phyloP scores from a whole-genome alignment of 108 stramenopile genomes.

The Pseudonitzschia multiseries region DNA sequence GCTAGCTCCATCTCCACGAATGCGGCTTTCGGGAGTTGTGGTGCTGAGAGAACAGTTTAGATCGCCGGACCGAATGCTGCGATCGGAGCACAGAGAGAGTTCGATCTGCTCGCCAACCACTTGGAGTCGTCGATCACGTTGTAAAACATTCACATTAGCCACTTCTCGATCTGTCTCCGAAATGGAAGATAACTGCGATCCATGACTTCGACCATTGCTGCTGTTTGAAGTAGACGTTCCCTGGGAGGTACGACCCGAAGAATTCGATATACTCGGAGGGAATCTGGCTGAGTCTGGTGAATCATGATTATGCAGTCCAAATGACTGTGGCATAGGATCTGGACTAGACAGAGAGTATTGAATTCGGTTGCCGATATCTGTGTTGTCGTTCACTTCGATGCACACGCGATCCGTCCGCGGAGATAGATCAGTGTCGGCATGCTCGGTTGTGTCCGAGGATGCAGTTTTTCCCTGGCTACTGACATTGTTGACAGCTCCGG shows the following conservation, averaged over 20 bases:
- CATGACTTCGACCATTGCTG: constrained; percentile 16
- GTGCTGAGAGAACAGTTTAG: background rate
- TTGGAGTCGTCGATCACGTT: constrained; percentile 8
- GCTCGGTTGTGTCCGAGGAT: background rate
- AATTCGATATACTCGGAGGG: constrained; percentile 25
- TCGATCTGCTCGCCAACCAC: constrained; percentile 4
- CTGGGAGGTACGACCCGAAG: constrained; percentile 33
- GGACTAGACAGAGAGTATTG: constrained; percentile 14
- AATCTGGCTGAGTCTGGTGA: constrained; percentile 34
- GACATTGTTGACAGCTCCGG: background rate
- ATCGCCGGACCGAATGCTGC: background rate
- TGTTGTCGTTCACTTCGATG: constrained; percentile 5
- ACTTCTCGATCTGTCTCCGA: constrained; percentile 48
- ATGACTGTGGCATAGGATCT: constrained; percentile 8
- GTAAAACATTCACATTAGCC: constrained; percentile 29
- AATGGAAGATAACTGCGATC: constrained; percentile 22
- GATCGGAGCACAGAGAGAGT: background rate
- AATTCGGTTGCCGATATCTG: background rate
- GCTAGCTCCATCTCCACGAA: constrained; percentile 38
- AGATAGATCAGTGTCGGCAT: background rate
- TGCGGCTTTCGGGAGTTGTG: background rate
- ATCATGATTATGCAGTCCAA: constrained; percentile 24
- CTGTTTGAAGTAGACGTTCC: constrained; percentile 28
- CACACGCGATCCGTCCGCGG: background rate
- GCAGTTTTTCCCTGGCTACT: background rate